Conservation (phyloP, 1,284 basidiomycete species). For the Lignosus rhinocerotis region DNA sequence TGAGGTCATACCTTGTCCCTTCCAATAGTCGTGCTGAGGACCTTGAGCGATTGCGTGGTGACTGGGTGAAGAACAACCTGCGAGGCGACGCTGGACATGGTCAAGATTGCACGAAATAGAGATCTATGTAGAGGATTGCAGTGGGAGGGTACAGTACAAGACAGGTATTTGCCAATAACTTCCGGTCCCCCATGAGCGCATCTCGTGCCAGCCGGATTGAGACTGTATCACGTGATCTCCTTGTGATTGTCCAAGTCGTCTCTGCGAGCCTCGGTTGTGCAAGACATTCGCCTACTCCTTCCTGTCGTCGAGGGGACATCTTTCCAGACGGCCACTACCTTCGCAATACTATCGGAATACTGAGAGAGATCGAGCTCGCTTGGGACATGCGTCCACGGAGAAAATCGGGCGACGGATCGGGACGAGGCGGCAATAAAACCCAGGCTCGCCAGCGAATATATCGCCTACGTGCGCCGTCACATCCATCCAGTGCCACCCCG, state of each 20-base stretch:
- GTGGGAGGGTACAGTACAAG: slow-evolving; percentile 1
- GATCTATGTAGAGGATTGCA: background rate
- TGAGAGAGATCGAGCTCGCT: background rate
- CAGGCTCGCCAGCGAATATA: slow-evolving; percentile 13
- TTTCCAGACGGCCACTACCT: background rate
- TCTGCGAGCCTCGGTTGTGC: background rate
- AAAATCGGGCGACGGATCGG: slow-evolving; percentile 22
- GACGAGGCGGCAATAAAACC: slow-evolving; percentile 16
- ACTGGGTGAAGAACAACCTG: slow-evolving; percentile 85
- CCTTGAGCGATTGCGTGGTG: slow-evolving; percentile 75
- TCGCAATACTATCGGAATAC: slow-evolving; percentile 2
- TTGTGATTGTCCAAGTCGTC: slow-evolving; percentile 4
- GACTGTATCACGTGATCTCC: slow-evolving; percentile 16
- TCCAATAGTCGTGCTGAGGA: slow-evolving; percentile 80
- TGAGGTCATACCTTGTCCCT: slow-evolving; percentile 75
- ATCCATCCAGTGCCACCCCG: background rate
- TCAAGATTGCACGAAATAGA: slow-evolving; percentile 1
- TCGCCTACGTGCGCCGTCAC: slow-evolving; percentile 8
- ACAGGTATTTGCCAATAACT: background rate
- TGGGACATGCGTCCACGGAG: slow-evolving; percentile 7
- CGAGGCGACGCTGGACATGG: slow-evolving; percentile 66
- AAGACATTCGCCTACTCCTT: background rate
- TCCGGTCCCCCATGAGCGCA: slow-evolving; percentile 14
- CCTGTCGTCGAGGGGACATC: background rate
- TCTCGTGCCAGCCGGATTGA: background rate